Evolutionary conservation across 768 basidiomycete species (phyloP), one percentile per base, ranked within the genome.

Genomic region (Chalciporus piperatus): DNA sequence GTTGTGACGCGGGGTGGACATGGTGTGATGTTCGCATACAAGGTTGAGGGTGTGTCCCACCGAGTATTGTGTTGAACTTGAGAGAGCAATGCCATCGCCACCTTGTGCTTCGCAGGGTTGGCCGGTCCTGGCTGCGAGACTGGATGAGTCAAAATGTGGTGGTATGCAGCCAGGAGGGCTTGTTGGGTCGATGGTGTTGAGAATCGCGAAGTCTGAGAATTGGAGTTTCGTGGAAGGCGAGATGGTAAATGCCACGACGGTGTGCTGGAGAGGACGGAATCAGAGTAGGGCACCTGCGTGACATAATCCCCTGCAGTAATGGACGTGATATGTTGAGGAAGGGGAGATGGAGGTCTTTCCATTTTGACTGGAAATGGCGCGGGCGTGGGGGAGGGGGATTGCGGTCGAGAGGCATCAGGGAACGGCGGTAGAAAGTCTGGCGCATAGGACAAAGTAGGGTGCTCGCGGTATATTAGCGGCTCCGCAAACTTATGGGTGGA

Each of bases 71-170:
- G 66, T 63, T 88, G 81, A 3, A 79, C 71, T 47, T 84, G 79
- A 0, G 74, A 64, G 32, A 90, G 75, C 9, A 91, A 71, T 0
- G 84, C 76, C 78, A 90, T 82, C 4, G 86, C 83, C n/a, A 90
- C 83, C 61, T 82, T 83, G 70, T 91, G 88, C 40, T 85, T 79
- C 5, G 81, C 70, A 27, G 83, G 82, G 47, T 81, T 87, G 3
- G 81, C 70, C 10, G 78, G 59, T 6, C 73, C 72, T 0, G 75
- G 71, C 47, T 76, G 64, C 0, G 81, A 71, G 0, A 84, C 79
- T 1, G 85, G 84, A 57, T 89, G 82, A 0, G 84, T 89, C 45
- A 89, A 76, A 53, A 89, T 84, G 57, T 90, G 84, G 56, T 88
- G 89, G 61, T 88, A 90, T 6, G 85, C 88, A 12, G 74, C 72